Conservation (phyloP, 2,329 filamentous ascomycete genomes). For the Monosporascus sp. region DNA sequence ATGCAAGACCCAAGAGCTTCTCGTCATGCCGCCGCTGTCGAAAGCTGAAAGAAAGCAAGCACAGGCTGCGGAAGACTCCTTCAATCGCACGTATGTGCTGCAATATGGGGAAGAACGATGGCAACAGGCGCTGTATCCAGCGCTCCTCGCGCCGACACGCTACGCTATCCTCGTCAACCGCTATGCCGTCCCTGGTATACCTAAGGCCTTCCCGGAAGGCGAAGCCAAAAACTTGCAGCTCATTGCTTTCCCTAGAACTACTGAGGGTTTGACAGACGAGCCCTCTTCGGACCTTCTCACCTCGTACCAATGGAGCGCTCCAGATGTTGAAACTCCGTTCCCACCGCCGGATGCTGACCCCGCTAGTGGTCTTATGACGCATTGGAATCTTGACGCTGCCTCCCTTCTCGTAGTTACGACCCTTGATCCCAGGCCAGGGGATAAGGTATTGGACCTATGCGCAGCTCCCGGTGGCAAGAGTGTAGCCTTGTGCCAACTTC, state of each 20-base stretch:
- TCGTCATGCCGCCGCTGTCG: conserved; percentile 18
- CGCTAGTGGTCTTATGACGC: conserved; percentile 17
- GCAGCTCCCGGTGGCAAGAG: conserved; percentile 33
- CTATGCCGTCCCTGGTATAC: conserved; percentile 11
- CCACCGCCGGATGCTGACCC: conserved; percentile 17
- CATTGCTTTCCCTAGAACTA: conserved; percentile 9
- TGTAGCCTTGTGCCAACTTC: conserved; percentile 25
- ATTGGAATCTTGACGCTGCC: conserved; percentile 27
- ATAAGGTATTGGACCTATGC: conserved; percentile 35
- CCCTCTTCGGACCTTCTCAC: background rate
- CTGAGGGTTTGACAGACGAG: background rate
- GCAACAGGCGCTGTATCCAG: conserved; percentile 19
- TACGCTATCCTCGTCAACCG: conserved; percentile 24
- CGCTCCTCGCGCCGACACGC: conserved; percentile 19
- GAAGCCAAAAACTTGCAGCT: conserved; percentile 8
- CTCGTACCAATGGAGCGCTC: conserved; percentile 14
- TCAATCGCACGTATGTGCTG: conserved; percentile 17
- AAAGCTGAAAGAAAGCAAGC: conserved; percentile 22
- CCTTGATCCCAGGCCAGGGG: conserved; percentile 28
- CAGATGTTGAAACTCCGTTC: conserved; percentile 14
- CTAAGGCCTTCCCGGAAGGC: conserved; percentile 10
- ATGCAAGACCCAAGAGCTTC: too few relatives aligned
- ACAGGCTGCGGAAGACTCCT: conserved; percentile 19
- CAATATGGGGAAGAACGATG: conserved; percentile 22
- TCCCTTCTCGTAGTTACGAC: conserved; percentile 25